Base-by-base conservation (phyloP, 495 filamentous ascomycete genomes). In the Lepraria neglecta region DNA sequence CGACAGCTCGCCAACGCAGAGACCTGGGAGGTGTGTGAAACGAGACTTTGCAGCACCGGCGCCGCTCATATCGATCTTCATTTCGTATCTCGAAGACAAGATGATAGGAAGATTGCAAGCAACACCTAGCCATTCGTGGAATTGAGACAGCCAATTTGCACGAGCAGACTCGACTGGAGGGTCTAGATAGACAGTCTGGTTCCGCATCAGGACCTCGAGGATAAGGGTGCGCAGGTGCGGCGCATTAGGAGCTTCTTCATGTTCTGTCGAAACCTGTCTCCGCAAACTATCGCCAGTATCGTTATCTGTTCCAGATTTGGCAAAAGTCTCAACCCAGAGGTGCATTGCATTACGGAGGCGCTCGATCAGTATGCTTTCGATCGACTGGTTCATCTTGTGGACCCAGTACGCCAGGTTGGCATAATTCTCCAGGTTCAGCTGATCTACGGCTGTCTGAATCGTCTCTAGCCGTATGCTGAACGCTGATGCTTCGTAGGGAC, bases 171-270 rank as follows among this genome's bases (percentile, higher is more conserved):
- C 91, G 19, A 96, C 76, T 15, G 94, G 94, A 2, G 94, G 94
- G 51, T 96, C 92, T 30, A 99, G 81, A 66, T 92, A 95, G 55
- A 99, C 94, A 67, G 95, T 83, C 72, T 97, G 95, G 65, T 97
- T 97, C 33, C 88, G 88, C 85, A 97, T 97, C 5, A 89, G 89
- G 33, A 99, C 86, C 69, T 97, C 94, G 68, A 96, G 91, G 35
- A 90, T 76, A 45, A 96, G 80, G 24, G 69, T 72, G 19, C 71
- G 74, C 64, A 82, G 80, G 47, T 72, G 70, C 9, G 80, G 76
- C 33, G 78, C 83, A 64, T 84, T 86, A 63, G 87, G 77, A 10
- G 75, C 73, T 15, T 75, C 71, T 27, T 79, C 74, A 0, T 71
- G 58, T 31, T 79, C 72, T 30, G 74, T 69, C 64, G 76, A 73